A percentile compares a stretch with the other conserved stretches of the same genome.
Evolutionary conservation across 1,139 yeast species (phyloP).

Genomic region (Hansenula anomala): DNA sequence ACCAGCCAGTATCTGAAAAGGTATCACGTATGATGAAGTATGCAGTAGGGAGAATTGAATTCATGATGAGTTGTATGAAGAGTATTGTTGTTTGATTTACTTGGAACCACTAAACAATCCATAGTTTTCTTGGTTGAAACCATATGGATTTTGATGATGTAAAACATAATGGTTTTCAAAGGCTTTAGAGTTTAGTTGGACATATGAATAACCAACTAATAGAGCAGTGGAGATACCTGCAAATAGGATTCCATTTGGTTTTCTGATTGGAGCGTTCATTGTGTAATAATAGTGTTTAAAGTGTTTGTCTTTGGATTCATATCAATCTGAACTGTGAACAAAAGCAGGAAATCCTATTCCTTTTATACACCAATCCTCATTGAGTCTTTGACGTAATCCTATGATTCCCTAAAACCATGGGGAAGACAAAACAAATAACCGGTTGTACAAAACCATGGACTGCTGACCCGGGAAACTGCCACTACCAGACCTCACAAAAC

Average conservation of each 20-base stretch:
- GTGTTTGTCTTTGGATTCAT: no score
- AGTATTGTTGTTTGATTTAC: no score
- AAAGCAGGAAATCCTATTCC: neutral
- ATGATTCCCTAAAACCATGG: neutral
- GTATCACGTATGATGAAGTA: no score
- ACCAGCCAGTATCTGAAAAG: no score
- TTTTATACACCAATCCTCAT: neutral
- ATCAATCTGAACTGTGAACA: no score
- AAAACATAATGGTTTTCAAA: constrained; percentile 17
- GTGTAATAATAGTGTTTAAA: neutral
- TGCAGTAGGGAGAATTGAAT: no score
- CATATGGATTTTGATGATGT: constrained; percentile 7
- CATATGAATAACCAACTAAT: constrained; percentile 17
- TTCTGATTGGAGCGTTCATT: constrained; percentile 5
- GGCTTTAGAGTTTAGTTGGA: constrained; percentile 17
- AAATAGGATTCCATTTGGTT: constrained; percentile 8
- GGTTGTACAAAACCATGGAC: no score
- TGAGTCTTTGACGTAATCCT: neutral
- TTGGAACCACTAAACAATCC: neutral
- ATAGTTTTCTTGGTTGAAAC: neutral
- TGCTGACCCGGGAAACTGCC: no score
- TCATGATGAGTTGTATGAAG: no score
- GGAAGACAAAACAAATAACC: no score
- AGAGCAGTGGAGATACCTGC: constrained; percentile 16
- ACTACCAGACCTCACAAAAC: no score